phyloP scores from a whole-genome alignment of 2,329 filamentous ascomycete genomes.

The Raffaelea deltoideospora region DNA sequence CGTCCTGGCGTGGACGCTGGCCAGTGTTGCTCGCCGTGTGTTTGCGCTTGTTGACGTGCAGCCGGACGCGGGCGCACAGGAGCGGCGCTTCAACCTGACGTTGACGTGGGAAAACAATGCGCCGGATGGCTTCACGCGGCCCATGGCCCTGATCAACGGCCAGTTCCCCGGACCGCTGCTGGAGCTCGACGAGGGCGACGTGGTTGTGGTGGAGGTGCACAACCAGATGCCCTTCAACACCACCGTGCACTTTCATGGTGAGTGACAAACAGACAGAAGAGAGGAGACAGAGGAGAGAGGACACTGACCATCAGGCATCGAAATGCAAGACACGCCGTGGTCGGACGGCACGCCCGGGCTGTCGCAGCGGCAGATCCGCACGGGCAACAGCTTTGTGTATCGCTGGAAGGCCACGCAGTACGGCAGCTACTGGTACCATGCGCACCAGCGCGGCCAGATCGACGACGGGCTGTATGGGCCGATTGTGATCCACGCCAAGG shows the following conservation, averaged over 20 bases:
- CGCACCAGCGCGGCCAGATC: slow-evolving; percentile 38
- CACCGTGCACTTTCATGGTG: slow-evolving; percentile 35
- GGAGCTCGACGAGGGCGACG: slow-evolving; percentile 34
- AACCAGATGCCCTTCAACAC: slow-evolving; percentile 32
- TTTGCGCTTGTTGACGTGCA: background rate
- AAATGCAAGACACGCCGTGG: slow-evolving; percentile 38
- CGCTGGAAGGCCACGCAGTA: slow-evolving; percentile 39
- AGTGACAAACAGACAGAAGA: slow-evolving; percentile 1
- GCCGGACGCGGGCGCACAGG: slow-evolving; percentile 1
- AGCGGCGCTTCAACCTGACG: slow-evolving; percentile 12
- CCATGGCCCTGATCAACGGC: slow-evolving; percentile 39
- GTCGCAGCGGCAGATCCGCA: slow-evolving; percentile 34
- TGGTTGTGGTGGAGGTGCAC: slow-evolving; percentile 25
- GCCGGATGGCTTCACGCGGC: slow-evolving; percentile 27
- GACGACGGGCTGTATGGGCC: slow-evolving; percentile 45
- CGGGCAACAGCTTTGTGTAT: slow-evolving; percentile 33
- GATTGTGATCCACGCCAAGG: slow-evolving; percentile 30
- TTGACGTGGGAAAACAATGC: slow-evolving; percentile 22
- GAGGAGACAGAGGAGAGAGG: background rate
- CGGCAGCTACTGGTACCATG: slow-evolving; percentile 48
- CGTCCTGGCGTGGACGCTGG: no score
- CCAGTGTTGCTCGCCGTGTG: no score
- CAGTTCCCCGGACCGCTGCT: slow-evolving; percentile 47
- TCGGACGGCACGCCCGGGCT: slow-evolving; percentile 45
- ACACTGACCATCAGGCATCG: slow-evolving; percentile 19